Conservation (phyloP, 140 eudicot species). For the Flaveria floridana region DNA sequence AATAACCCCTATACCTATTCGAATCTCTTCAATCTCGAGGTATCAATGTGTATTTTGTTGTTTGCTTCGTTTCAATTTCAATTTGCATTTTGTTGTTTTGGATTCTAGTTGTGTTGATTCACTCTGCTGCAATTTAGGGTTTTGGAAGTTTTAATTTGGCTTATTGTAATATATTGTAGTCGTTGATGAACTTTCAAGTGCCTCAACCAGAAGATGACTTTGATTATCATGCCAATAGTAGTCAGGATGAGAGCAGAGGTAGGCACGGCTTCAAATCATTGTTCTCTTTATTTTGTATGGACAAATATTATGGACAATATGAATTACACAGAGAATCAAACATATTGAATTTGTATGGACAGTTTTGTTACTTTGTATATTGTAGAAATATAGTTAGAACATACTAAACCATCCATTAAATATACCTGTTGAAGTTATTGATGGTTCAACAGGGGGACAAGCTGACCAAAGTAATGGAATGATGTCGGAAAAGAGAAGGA, state of each 20-base stretch:
- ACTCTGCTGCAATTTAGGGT: slow-evolving; percentile 7
- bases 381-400: neutral
- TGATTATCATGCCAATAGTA: slow-evolving; percentile 71
- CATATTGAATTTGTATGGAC: neutral
- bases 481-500: slow-evolving; percentile 59
- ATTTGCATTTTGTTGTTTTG: neutral
- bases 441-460: slow-evolving; percentile 47
- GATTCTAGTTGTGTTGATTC: slow-evolving; percentile 14
- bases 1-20: slow-evolving; percentile 45
- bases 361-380: neutral
- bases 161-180: slow-evolving; percentile 11
- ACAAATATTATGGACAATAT: neutral
- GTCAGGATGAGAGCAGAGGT: slow-evolving; percentile 90
- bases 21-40: slow-evolving; percentile 87
- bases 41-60: slow-evolving; percentile 19
- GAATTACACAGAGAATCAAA: neutral
- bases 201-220: slow-evolving; percentile 70
- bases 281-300: neutral
- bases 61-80: neutral
- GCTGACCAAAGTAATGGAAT: slow-evolving; percentile 54
- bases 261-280: slow-evolving; percentile 20
- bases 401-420: neutral
- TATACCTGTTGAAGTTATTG: slow-evolving; percentile 7
- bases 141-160: neutral
- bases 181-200: slow-evolving; percentile 71